Percentiles rank a stretch among this genome's conserved stretches.
These are phyloP conservation scores for Ceratobasidium sp. DNA, from an alignment of 1,284 basidiomycete species.

Conservation along the genomic window DNA sequence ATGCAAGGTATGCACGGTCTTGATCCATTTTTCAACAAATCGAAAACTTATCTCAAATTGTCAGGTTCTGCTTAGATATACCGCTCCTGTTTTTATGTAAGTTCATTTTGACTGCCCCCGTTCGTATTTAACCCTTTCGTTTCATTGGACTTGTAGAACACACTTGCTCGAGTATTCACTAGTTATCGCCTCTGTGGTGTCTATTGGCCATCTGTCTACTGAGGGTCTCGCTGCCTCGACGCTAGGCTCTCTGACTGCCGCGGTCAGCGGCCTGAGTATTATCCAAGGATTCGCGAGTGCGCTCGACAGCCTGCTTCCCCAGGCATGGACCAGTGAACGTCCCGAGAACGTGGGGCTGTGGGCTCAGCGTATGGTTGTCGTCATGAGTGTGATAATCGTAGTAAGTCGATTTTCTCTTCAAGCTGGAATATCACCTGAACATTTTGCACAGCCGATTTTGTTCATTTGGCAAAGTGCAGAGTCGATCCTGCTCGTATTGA, in stretches of 20 bases:
- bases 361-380: constrained; percentile 86
- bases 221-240: constrained; percentile 86
- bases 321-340: constrained; percentile 89
- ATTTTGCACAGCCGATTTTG: constrained; percentile 69
- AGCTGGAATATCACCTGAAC: constrained; percentile 53
- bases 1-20: constrained; percentile 26
- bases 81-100: constrained; percentile 76
- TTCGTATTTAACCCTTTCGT: neutral
- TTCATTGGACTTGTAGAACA: constrained; percentile 65
- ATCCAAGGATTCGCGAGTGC: constrained; percentile 89
- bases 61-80: constrained; percentile 67
- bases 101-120: constrained; percentile 51
- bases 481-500: constrained; percentile 78
- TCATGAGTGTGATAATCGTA: constrained; percentile 71
- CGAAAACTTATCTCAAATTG: neutral
- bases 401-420: constrained; percentile 60
- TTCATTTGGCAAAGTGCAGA: constrained; percentile 87
- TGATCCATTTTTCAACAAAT: neutral
- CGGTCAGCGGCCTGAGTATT: constrained; percentile 76
- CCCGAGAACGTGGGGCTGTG: constrained; percentile 88
- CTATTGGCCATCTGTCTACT: constrained; percentile 87
- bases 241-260: constrained; percentile 89
- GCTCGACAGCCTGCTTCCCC: constrained; percentile 89
- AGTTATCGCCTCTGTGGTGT: constrained; percentile 79
- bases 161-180: constrained; percentile 82